These are phyloP conservation scores for Pyrrhoderma noxium DNA, from an alignment of 1,284 basidiomycete genomes.

Conservation along the genomic window DNA sequence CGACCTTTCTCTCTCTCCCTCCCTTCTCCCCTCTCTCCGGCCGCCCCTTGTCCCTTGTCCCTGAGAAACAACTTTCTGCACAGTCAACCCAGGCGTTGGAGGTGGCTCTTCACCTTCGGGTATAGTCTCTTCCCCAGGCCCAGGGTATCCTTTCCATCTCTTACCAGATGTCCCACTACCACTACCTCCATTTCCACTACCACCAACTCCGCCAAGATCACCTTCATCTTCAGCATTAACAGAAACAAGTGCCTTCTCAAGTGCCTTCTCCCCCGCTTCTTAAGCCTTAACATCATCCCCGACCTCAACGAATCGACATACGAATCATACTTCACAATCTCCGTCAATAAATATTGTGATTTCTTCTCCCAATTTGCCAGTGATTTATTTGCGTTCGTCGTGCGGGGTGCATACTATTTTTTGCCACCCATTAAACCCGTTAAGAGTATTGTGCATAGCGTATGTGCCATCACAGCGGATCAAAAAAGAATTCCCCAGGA, in stretches of 20 bases:
- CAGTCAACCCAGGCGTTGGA: slow-evolving; percentile 14
- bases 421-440: no score
- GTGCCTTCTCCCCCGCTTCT: slow-evolving; percentile 82
- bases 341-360: slow-evolving; percentile 80
- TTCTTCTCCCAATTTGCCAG: slow-evolving; percentile 90
- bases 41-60: not conserved
- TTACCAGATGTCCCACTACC: not conserved
- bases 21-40: not conserved
- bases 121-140: slow-evolving; percentile 21
- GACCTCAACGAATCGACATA: slow-evolving; percentile 84
- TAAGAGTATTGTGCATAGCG: no score
- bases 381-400: slow-evolving; percentile 71
- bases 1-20: no score
- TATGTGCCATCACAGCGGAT: no score
- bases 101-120: slow-evolving; percentile 20
- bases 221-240: slow-evolving; percentile 31
- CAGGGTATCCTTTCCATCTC: slow-evolving; percentile 18
- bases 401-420: slow-evolving; percentile 70
- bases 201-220: not conserved
- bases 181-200: not conserved
- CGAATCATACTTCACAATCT: slow-evolving; percentile 94
- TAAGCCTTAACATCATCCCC: slow-evolving; percentile 75
- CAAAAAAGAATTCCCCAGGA: no score
- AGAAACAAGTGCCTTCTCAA: slow-evolving; percentile 65
- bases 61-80: not conserved